These are phyloP conservation scores for Didymella sp. DNA, from an alignment of 2,329 filamentous ascomycete species.

Conservation along the genomic window DNA sequence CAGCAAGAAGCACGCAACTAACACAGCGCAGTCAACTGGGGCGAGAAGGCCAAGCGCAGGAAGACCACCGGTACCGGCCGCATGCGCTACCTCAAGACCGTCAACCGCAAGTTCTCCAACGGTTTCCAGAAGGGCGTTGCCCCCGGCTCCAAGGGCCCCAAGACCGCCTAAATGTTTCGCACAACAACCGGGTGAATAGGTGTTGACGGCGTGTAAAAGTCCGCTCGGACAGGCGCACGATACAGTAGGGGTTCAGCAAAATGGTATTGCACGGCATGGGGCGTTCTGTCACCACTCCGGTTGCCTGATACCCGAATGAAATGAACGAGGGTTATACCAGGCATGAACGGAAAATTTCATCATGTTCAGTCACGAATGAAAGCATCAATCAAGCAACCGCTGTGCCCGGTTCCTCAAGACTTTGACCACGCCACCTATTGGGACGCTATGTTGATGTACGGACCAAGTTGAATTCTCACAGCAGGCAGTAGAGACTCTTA, in stretches of 20 bases:
- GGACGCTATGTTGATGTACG: constrained; percentile 4
- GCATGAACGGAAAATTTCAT: constrained; percentile 50
- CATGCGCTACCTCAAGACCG: constrained; percentile 91
- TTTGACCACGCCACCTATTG: neutral
- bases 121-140: constrained; percentile 92
- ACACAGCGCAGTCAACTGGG: constrained; percentile 85
- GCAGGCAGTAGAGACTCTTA: neutral
- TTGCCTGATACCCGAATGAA: constrained; percentile 41
- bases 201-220: constrained; percentile 37
- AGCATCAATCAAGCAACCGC: constrained; percentile 33
- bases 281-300: constrained; percentile 47
- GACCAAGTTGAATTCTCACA: neutral
- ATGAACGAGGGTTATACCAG: constrained; percentile 45
- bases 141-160: constrained; percentile 78
- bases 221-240: constrained; percentile 41
- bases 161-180: constrained; percentile 36
- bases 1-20: constrained; percentile 26
- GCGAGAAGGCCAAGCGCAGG: constrained; percentile 99
- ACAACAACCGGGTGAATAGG: constrained; percentile 24
- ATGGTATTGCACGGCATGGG: constrained; percentile 50
- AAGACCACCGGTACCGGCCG: constrained; percentile 98
- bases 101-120: constrained; percentile 95
- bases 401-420: constrained; percentile 19
- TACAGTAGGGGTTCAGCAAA: constrained; percentile 43
- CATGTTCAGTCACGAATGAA: constrained; percentile 51